Evolutionary conservation across 129 eudicot genomes (phyloP).

Genomic region (Helichrysum umbraculigerum): DNA sequence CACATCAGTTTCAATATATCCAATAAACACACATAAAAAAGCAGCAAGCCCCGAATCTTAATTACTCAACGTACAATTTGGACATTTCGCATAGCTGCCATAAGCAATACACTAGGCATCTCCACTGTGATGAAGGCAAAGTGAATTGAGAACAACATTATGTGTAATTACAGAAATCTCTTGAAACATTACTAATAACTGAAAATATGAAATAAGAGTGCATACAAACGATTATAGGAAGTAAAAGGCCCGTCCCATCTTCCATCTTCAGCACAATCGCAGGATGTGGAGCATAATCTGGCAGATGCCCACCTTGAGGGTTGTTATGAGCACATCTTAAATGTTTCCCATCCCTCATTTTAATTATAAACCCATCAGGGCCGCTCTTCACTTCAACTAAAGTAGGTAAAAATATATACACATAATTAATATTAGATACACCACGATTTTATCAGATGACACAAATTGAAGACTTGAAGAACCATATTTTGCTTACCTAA

Average conservation of each 20-base stretch:
- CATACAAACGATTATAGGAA: constrained; percentile 88
- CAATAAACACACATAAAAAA: background rate
- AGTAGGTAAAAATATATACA: constrained; percentile 17
- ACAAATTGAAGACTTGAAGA: no score
- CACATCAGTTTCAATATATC: background rate
- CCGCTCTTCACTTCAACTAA: constrained; percentile 92
- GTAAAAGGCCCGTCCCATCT: constrained; percentile 90
- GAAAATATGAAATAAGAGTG: constrained; percentile 14
- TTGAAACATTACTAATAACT: background rate
- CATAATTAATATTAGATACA: constrained; percentile 5
- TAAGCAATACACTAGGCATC: constrained; percentile 80
- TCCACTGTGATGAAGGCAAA: constrained; percentile 63
- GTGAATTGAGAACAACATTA: constrained; percentile 4
- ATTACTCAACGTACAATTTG: constrained; percentile 57
- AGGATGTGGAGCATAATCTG: constrained; percentile 85
- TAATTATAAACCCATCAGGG: constrained; percentile 79
- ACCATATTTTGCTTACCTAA: no score
- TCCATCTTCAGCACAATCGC: constrained; percentile 94
- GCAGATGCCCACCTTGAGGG: constrained; percentile 74
- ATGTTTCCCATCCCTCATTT: constrained; percentile 84
- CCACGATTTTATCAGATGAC: background rate
- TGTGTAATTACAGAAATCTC: background rate
- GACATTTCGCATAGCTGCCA: constrained; percentile 88
- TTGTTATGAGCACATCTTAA: constrained; percentile 80
- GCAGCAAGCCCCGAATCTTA: constrained; percentile 11